These are phyloP conservation scores for Suillus hirtellus DNA, from an alignment of 768 basidiomycete genomes.

Conservation along the genomic window DNA sequence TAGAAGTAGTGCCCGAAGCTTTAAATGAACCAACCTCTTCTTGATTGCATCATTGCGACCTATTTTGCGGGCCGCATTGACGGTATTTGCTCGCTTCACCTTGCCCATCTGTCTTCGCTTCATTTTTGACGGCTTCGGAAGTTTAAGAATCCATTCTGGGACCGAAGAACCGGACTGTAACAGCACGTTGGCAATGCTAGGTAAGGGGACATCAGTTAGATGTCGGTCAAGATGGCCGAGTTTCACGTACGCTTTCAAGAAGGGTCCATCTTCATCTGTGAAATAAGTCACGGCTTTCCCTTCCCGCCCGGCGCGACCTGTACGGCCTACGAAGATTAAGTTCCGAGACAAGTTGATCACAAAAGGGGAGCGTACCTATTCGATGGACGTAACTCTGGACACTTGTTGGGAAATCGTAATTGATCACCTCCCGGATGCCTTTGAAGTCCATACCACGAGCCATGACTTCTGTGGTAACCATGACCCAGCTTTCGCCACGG, in stretches of 20 bases:
- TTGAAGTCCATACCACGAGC: slow-evolving; percentile 98
- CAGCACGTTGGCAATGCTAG: slow-evolving; percentile 93
- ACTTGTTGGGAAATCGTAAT: slow-evolving; percentile 95
- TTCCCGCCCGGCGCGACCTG: slow-evolving; percentile 89
- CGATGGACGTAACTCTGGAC: slow-evolving; percentile 96
- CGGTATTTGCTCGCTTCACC: slow-evolving; percentile 72
- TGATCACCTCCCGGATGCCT: slow-evolving; percentile 91
- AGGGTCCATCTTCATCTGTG: slow-evolving; percentile 89
- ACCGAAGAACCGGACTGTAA: slow-evolving; percentile 88
- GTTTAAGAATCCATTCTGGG: slow-evolving; percentile 92
- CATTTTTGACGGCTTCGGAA: slow-evolving; percentile 92
- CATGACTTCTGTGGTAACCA: slow-evolving; percentile 97
- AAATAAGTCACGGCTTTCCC: slow-evolving; percentile 97
- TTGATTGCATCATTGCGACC: slow-evolving; percentile 72
- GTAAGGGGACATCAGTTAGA: slow-evolving; percentile 13
- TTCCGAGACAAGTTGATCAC: background rate
- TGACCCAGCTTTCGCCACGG: slow-evolving; percentile 88
- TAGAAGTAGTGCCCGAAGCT: slow-evolving; percentile 5
- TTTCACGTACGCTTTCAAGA: slow-evolving; percentile 77
- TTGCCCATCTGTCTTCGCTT: slow-evolving; percentile 85
- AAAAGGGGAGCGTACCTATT: slow-evolving; percentile 59
- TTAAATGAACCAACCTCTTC: slow-evolving; percentile 51
- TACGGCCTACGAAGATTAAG: slow-evolving; percentile 62
- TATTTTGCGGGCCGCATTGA: slow-evolving; percentile 69
- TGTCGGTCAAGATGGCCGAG: slow-evolving; percentile 4